phyloP scores from a whole-genome alignment of 2,329 filamentous ascomycete species.

The Aspergillus neoniger region DNA sequence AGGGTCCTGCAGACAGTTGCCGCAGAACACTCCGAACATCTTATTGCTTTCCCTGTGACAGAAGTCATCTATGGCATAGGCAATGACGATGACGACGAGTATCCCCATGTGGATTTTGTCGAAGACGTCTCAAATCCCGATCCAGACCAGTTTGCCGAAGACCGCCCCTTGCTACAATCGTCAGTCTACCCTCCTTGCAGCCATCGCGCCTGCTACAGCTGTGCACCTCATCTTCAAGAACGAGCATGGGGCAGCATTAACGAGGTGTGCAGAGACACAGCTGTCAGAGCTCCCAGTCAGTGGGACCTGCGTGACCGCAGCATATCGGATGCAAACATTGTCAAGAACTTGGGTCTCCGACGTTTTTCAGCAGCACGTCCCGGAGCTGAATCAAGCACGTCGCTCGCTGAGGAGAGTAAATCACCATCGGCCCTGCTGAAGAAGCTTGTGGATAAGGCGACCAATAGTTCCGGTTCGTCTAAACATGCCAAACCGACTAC shows the following conservation, averaged over 20 bases:
- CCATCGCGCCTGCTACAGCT: conserved; percentile 22
- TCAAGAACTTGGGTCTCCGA: conserved; percentile 23
- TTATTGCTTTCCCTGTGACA: not conserved
- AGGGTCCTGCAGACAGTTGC: conserved; percentile 22
- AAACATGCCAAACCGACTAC: too few relatives aligned
- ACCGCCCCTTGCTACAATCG: not conserved
- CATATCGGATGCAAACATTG: conserved; percentile 27
- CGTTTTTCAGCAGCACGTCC: not conserved
- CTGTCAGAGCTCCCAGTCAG: conserved; percentile 24
- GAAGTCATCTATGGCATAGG: conserved; percentile 6
- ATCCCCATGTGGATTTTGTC: not conserved
- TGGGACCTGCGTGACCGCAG: conserved; percentile 35
- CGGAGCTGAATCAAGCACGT: not conserved
- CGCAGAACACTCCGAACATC: not conserved
- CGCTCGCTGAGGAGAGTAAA: not conserved
- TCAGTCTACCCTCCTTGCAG: conserved; percentile 11
- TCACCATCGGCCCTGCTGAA: too few relatives aligned
- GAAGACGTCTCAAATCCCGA: conserved; percentile 2
- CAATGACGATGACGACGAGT: not conserved
- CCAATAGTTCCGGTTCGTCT: too few relatives aligned
- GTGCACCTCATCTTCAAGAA: conserved; percentile 33
- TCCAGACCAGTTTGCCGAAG: too few relatives aligned
- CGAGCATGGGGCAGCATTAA: conserved; percentile 50
- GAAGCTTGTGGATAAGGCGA: too few relatives aligned
- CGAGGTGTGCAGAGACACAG: conserved; percentile 37